Percentiles rank a stretch among this genome's conserved stretches.
These are phyloP conservation scores for Diplodia seriata DNA, from an alignment of 2,329 filamentous ascomycete genomes.

Conservation along the genomic window DNA sequence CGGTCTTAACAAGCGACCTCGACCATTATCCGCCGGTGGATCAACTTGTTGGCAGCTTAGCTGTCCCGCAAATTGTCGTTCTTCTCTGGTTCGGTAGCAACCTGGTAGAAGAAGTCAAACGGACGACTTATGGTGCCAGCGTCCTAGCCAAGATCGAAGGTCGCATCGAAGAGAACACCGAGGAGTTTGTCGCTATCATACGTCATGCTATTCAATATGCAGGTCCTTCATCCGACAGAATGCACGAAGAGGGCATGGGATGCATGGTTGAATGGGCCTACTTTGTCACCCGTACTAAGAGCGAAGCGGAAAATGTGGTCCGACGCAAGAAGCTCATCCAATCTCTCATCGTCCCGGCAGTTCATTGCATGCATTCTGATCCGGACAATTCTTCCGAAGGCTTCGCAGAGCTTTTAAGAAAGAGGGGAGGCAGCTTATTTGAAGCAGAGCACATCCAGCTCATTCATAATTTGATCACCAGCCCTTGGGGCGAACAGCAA, in stretches of 20 bases:
- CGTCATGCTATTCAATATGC: constrained; percentile 14
- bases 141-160: constrained; percentile 16
- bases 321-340: constrained; percentile 25
- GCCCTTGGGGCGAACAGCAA: constrained; percentile 63
- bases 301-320: constrained; percentile 12
- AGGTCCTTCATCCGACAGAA: not conserved
- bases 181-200: constrained; percentile 22
- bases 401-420: constrained; percentile 67
- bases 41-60: constrained; percentile 56
- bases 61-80: constrained; percentile 60
- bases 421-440: constrained; percentile 70
- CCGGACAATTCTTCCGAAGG: constrained; percentile 65
- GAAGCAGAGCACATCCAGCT: constrained; percentile 60
- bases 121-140: constrained; percentile 15
- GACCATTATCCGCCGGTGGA: constrained; percentile 53
- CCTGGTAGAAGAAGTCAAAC: constrained; percentile 67
- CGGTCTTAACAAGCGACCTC: constrained; percentile 58
- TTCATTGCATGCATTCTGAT: constrained; percentile 40
- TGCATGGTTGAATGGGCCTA: constrained; percentile 32
- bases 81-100: constrained; percentile 70
- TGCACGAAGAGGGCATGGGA: constrained; percentile 28
- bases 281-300: constrained; percentile 28
- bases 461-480: constrained; percentile 60
- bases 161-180: constrained; percentile 22
- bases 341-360: constrained; percentile 30